phyloP scores from a whole-genome alignment of 257 asterid genomes.

The Solanum peruvianum region DNA sequence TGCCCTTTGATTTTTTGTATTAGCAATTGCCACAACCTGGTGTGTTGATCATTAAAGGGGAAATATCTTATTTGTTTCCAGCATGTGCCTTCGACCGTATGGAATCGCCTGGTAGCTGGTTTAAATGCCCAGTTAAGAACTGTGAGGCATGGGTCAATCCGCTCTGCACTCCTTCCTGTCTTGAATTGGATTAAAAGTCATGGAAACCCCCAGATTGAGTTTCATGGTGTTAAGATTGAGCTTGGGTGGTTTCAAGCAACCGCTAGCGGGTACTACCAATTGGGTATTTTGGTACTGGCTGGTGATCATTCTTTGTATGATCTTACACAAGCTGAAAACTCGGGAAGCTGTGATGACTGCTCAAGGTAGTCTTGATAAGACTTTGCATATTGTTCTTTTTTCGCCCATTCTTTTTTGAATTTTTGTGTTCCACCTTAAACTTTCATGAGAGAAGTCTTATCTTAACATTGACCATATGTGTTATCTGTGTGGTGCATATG shows the following conservation, averaged over 20 bases:
- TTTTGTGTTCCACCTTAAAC: neutral
- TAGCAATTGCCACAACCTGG: neutral
- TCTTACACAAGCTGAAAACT: constrained; percentile 47
- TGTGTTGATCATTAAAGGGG: neutral
- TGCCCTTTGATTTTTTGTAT: neutral
- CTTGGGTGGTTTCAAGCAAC: constrained; percentile 98
- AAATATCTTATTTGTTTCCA: constrained; percentile 14
- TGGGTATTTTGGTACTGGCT: constrained; percentile 76
- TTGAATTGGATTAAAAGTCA: constrained; percentile 72
- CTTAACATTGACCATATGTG: neutral
- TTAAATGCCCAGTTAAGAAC: constrained; percentile 84
- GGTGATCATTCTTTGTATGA: constrained; percentile 55
- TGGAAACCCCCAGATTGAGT: constrained; percentile 86
- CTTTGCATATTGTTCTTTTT: neutral
- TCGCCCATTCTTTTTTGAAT: neutral
- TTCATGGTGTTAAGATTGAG: constrained; percentile 82
- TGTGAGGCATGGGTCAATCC: constrained; percentile 64
- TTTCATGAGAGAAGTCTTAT: neutral
- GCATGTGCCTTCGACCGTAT: constrained; percentile 92
- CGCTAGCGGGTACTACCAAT: constrained; percentile 83
- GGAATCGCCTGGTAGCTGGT: constrained; percentile 93
- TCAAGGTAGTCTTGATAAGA: constrained; percentile 38
- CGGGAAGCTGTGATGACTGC: constrained; percentile 39
- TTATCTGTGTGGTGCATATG: neutral
- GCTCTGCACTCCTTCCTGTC: constrained; percentile 58